These are phyloP conservation scores for Xylaria intraflava DNA, from an alignment of 495 filamentous ascomycete species.

Conservation along the genomic window DNA sequence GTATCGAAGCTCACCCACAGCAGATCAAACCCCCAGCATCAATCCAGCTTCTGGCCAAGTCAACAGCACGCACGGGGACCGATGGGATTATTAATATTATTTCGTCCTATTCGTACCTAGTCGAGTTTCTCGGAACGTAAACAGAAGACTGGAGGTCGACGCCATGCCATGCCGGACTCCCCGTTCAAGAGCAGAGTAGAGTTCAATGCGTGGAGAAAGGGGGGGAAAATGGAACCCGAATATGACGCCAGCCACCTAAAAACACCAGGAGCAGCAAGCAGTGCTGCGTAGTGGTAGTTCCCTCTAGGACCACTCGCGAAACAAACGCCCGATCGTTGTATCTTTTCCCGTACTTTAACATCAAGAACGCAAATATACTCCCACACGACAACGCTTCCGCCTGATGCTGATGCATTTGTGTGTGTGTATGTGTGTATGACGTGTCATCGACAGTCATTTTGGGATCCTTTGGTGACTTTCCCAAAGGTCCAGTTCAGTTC, in stretches of 20 bases:
- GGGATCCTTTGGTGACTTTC: background rate
- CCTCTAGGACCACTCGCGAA: constrained; percentile 4
- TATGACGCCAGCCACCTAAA: background rate
- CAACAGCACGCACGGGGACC: background rate
- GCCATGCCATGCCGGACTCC: background rate
- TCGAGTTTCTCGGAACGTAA: background rate
- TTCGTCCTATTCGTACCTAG: background rate
- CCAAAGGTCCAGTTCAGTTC: background rate
- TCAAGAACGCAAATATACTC: background rate
- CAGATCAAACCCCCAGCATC: too few relatives aligned
- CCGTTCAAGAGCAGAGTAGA: background rate
- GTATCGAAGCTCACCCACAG: too few relatives aligned
- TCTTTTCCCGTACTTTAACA: background rate
- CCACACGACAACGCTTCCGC: constrained; percentile 1
- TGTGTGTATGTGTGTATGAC: constrained; percentile 1
- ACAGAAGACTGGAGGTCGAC: background rate
- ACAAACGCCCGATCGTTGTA: constrained; percentile 10
- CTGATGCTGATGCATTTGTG: background rate
- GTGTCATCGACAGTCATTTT: background rate
- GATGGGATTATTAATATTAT: background rate
- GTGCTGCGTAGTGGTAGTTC: constrained; percentile 2
- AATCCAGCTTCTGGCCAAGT: too few relatives aligned
- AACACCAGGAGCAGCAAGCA: background rate
- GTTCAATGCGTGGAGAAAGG: background rate
- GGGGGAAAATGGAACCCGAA: background rate